Evolutionary conservation across 2,329 filamentous ascomycete genomes (phyloP).

Genomic region (Magnaporthiopsis poae): DNA sequence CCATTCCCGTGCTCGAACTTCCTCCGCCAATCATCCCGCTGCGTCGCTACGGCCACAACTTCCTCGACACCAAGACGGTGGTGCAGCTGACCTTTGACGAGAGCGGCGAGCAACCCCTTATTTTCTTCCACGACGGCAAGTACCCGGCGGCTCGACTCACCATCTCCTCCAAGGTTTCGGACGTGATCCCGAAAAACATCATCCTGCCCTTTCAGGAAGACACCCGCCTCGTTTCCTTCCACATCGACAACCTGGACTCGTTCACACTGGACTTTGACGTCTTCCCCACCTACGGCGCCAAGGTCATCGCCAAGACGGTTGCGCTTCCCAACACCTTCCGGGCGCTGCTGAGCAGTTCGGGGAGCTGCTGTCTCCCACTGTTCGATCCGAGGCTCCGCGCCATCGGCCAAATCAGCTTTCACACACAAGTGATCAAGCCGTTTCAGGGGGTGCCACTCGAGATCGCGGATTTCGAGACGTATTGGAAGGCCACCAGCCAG

Average conservation of each 20-base stretch:
- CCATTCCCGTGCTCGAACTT: constrained; percentile 82
- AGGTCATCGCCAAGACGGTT: constrained; percentile 91
- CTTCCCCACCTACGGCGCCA: constrained; percentile 92
- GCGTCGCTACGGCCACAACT: constrained; percentile 92
- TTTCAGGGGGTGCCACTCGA: constrained; percentile 87
- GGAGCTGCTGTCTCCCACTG: constrained; percentile 73
- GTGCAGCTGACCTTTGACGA: constrained; percentile 85
- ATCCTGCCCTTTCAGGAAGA: constrained; percentile 94
- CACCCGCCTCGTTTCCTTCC: constrained; percentile 84
- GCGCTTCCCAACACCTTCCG: constrained; percentile 81
- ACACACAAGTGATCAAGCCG: constrained; percentile 91
- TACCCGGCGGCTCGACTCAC: constrained; percentile 91
- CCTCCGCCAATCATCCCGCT: constrained; percentile 94
- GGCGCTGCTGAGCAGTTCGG: constrained; percentile 62
- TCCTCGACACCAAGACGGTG: constrained; percentile 93
- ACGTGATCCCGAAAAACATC: constrained; percentile 91
- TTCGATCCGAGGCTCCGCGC: constrained; percentile 86
- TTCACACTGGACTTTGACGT: constrained; percentile 97
- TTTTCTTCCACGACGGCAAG: constrained; percentile 96
- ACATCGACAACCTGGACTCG: constrained; percentile 83
- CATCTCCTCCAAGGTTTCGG: constrained; percentile 90
- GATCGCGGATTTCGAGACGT: constrained; percentile 96
- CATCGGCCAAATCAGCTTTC: constrained; percentile 89
- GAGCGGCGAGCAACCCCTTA: constrained; percentile 61
- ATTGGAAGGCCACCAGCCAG: constrained; percentile 97